Evolutionary conservation across 1,284 basidiomycete genomes (phyloP).

Genomic region (Anthracocystis panici-leucophaei): DNA sequence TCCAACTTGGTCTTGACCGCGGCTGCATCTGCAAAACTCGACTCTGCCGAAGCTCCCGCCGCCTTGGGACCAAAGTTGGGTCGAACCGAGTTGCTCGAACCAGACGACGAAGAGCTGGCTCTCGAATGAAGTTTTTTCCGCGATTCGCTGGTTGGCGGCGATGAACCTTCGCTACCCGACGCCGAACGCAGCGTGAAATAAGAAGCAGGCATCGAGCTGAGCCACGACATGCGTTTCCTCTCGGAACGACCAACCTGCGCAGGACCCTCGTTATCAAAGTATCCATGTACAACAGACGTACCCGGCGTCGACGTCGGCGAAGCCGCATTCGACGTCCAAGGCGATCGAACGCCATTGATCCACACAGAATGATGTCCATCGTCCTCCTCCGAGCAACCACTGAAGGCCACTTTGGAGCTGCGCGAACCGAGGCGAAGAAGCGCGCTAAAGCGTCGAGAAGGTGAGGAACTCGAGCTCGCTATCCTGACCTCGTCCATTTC

Average conservation of each 20-base stretch:
- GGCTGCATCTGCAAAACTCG: not conserved
- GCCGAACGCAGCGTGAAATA: slow-evolving; percentile 8
- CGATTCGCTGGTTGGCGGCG: slow-evolving; percentile 7
- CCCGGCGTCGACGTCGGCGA: slow-evolving; percentile 25
- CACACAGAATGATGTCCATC: not conserved
- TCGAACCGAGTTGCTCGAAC: not conserved
- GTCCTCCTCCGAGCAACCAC: not conserved
- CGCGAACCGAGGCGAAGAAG: slow-evolving; percentile 17
- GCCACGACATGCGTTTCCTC: slow-evolving; percentile 32
- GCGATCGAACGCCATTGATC: slow-evolving; percentile 13
- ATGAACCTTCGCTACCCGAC: slow-evolving; percentile 1
- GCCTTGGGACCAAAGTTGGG: not conserved
- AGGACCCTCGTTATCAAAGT: not conserved
- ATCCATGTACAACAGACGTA: slow-evolving; percentile 18
- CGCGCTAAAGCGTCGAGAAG: slow-evolving; percentile 39
- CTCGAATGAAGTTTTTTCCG: slow-evolving; percentile 2
- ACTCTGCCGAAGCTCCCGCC: not conserved
- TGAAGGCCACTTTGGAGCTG: not conserved
- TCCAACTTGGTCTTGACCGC: not conserved
- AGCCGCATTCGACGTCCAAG: slow-evolving; percentile 16
- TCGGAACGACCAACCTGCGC: not conserved
- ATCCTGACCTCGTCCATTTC: slow-evolving; percentile 29
- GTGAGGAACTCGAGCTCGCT: slow-evolving; percentile 44
- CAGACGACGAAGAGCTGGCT: slow-evolving; percentile 16
- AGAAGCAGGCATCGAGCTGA: slow-evolving; percentile 24